Base-by-base conservation (phyloP, 163 green algal genomes). In the Chlamydomonas reinhardtii region DNA sequence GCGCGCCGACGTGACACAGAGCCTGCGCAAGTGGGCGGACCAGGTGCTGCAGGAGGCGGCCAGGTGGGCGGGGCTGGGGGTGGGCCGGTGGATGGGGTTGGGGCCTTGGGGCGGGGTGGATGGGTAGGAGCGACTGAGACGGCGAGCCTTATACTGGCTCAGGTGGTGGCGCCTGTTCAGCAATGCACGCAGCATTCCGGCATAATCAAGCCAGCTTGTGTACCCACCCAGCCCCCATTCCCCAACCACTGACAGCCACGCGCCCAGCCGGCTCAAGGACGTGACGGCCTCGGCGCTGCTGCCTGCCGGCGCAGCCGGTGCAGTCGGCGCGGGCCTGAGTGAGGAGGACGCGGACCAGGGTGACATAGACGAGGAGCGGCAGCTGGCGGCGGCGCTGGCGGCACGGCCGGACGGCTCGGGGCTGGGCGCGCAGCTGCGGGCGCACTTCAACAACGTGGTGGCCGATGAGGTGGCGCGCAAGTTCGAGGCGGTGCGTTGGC, bases 1-100 rank as follows among this genome's bases (percentile, higher is more conserved):
- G 73, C 78, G 85, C 29, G 24, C 75, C 0, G 85, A 90, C 39
- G 85, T 90, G 48, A 84, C 73, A 19, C 32, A 32, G n/a, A 48
- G 62, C 25, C 85, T 90, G 29, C 70, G 68, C 27, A 29, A 35
- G 27, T 90, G 85, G 85, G 39, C 72, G 43, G 76, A 80, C 2
- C 37, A 64, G 19, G 85, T 90, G 62, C 25, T 90, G 77, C 32
- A 69, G 19, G 65, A 90, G 25, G 32, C 80, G 25, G 14, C 20
- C 37, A 86, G 70, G 80, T 86, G 80, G 39, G 76, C 20, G 25
- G 8, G n/a, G 4, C 3, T 31, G 69, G 35, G 66, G 11, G 17
- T 4, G 31, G 8, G 22, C 59, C 20, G 6, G 59, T 22, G 56
- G n/a, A n/a, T n/a, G n/a, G n/a, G n/a, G n/a, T n/a, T n/a, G n/a